phyloP scores from a whole-genome alignment of 2,329 filamentous ascomycete species.

The Fusarium sp. region DNA sequence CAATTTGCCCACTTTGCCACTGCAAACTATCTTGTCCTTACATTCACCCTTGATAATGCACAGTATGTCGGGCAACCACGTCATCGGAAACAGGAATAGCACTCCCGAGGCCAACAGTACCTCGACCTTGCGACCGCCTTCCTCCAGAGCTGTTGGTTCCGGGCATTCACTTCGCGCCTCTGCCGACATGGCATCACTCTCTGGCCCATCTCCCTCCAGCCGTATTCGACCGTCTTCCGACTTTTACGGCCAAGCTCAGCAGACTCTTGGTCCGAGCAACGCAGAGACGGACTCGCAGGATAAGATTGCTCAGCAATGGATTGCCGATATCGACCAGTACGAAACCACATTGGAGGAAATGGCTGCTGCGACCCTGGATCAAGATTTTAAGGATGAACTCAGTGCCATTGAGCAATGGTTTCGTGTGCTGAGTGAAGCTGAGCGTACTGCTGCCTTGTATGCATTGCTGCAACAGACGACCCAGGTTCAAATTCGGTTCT shows the following conservation, averaged over 20 bases:
- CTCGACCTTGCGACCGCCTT: conserved; percentile 83
- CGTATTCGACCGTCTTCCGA: conserved; percentile 95
- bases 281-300: conserved; percentile 85
- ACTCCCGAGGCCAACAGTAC: conserved; percentile 90
- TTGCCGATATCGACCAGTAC: conserved; percentile 98
- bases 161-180: conserved; percentile 92
- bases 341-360: conserved; percentile 99
- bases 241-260: conserved; percentile 84
- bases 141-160: conserved; percentile 79
- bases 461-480: conserved; percentile 97
- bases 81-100: conserved; percentile 91
- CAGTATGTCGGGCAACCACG: conserved; percentile 75
- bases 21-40: conserved; percentile 20
- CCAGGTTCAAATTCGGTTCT: conserved; percentile 98
- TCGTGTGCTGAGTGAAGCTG: conserved; percentile 93
- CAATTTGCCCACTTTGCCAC: conserved; percentile 32
- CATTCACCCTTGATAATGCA: conserved; percentile 55
- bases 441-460: conserved; percentile 94
- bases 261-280: conserved; percentile 73
- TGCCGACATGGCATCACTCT: conserved; percentile 91
- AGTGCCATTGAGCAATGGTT: conserved; percentile 99
- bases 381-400: conserved; percentile 99
- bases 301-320: conserved; percentile 97
- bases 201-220: conserved; percentile 72
- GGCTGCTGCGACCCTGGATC: conserved; percentile 97